Evolutionary conservation across 305 asterid species (phyloP), one percentile per base, ranked within the genome.

Genomic region (Lippia alba): DNA sequence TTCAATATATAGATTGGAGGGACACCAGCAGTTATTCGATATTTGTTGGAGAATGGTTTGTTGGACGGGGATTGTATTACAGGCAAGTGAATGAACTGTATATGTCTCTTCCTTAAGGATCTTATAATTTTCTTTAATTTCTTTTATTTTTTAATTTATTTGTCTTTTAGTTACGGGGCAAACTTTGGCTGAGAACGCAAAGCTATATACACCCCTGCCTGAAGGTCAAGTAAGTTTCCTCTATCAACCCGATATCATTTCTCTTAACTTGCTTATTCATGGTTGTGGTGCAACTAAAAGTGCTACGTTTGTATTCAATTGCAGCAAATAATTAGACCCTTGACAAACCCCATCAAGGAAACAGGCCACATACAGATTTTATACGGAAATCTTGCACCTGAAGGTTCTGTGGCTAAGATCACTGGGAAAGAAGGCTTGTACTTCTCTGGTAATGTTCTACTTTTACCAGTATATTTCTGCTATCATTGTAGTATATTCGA

Each of bases 361-460:
- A 91, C 98, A 0, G 98, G 89, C 53, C 98, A 94, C 82, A 83
- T 94, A 71, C 98, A 94, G 81, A 88, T 94, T 79, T 71, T 91
- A 70, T 91, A 91, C 56, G 98, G 98, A 59, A 91, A 94, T 69
- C 81, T 94, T 73, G 99, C 99, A 69, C 99, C 97, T 33, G 99
- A 91, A 71, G 99, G 99, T 68, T 91, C 97, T 55, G 97, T 94
- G 64, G 97, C 99, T 54, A 94, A 94, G 83, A 94, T 94, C 78
- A 94, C 99, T 0, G 99, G 99, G 68, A 94, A 94, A 84, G 99
- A 94, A 80, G 99, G 99, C 74, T 40, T 94, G 72, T 91, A 84
- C 83, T 94, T 94, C 83, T 81, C 91, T 6, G 99, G 99, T 94
- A 73, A 56, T 30, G 65, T 74, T 24, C 30, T 24, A 24, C 3